Evolutionary conservation across 805 yeast species (phyloP).

Genomic region (Metschnikowia reukaufii): DNA sequence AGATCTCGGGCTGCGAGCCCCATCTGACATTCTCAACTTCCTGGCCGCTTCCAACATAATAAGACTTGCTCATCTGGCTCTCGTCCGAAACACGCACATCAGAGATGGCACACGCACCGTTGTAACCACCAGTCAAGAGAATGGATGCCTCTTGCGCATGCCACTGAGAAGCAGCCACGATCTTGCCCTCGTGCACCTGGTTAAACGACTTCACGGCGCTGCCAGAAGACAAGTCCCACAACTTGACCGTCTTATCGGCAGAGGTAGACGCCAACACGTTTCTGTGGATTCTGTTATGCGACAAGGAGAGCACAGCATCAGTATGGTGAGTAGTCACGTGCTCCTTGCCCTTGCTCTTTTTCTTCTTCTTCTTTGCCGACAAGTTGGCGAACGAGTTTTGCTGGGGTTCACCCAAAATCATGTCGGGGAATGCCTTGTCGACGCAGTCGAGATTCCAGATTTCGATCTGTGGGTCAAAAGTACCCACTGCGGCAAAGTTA

Average conservation of each 20-base stretch:
- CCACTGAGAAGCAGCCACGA: constrained; percentile 88
- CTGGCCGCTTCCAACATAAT: constrained; percentile 63
- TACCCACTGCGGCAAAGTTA: constrained; percentile 94
- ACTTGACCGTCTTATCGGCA: constrained; percentile 90
- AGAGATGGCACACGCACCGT: constrained; percentile 72
- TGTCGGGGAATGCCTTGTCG: constrained; percentile 93
- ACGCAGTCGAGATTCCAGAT: constrained; percentile 92
- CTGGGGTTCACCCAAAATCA: constrained; percentile 79
- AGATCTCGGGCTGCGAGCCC: constrained; percentile 53
- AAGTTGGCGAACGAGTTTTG: constrained; percentile 40
- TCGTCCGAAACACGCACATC: constrained; percentile 80
- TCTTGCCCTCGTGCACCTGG: constrained; percentile 69
- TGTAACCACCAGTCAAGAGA: constrained; percentile 90
- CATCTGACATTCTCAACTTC: constrained; percentile 84
- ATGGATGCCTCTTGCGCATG: constrained; percentile 64
- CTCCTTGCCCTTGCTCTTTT: constrained; percentile 48
- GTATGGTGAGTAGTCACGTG: constrained; percentile 79
- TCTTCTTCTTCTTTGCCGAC: constrained; percentile 45
- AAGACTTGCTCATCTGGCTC: constrained; percentile 57
- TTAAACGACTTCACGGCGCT: constrained; percentile 76
- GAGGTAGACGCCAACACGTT: constrained; percentile 90
- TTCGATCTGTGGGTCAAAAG: constrained; percentile 96
- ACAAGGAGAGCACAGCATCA: constrained; percentile 86
- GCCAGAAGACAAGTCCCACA: constrained; percentile 86
- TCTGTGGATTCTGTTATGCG: constrained; percentile 80